Base-by-base conservation (phyloP, 345 rosid genomes). In the Salix viminalis region DNA sequence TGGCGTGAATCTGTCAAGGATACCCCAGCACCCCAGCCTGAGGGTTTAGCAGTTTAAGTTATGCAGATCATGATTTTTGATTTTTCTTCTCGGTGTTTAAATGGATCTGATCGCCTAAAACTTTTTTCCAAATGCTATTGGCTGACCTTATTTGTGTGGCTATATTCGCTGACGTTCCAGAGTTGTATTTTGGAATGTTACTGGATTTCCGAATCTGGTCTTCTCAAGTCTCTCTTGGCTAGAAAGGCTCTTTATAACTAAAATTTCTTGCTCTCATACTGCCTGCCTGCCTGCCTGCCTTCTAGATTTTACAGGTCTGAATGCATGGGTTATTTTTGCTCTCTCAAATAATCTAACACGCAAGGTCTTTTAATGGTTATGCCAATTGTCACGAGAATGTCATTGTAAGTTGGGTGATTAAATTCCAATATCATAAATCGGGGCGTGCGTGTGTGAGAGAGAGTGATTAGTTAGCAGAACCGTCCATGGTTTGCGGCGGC, bases 1-100 rank as follows among this genome's bases (percentile, higher is more conserved):
- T 89, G 96, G 97, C 99, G 98, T 66, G 83, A 83, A 86, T 90
- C 98, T 54, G 87, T 93, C 36, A 85, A 88, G 81, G 94, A 93
- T 23, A 85, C 74, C 60, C 54, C 46, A 67, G 41, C 23, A 3
- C 12, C 76, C 14, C 76, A 24, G 68, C 71, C 23, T 72, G 68
- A 72, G 46, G 28, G 18, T 41, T 44, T 58, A 13, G 62, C 5
- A 58, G 62, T 44, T 36, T 58, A 36, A 54, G 11, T 39, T 56
- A 24, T 19, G 14, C 23, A 12, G 21, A 5, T 6, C 28, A n/a
- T 65, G 15, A 7, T 6, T 54, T 24, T 52, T 42, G 26, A 37
- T 23, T 56, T 41, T 46, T 15, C 36, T 58, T 16, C 32, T 34
- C 24, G 16, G 32, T 65, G 60, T 78, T 52, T 37, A 65, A 54